These are phyloP conservation scores for Volvox reticuliferus DNA, from an alignment of 139 green algal genomes.

Conservation along the genomic window DNA sequence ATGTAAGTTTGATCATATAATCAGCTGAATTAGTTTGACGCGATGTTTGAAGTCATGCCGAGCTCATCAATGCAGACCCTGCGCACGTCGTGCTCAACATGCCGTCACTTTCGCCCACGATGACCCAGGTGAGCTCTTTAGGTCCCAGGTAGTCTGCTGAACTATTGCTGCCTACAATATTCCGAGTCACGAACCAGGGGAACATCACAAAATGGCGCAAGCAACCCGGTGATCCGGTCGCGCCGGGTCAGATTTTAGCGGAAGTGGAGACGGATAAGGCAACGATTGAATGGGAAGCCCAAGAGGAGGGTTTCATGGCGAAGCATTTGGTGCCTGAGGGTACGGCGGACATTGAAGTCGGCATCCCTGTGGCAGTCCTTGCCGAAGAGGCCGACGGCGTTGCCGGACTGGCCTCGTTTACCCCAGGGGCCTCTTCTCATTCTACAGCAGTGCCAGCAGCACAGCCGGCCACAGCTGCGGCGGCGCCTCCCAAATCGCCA, in stretches of 20 bases:
- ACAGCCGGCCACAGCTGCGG: neutral
- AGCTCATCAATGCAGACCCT: slow-evolving; percentile 53
- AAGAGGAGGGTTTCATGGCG: slow-evolving; percentile 81
- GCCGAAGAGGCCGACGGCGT: slow-evolving; percentile 88
- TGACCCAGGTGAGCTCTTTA: slow-evolving; percentile 76
- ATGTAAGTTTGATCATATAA: neutral
- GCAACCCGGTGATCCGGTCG: slow-evolving; percentile 68
- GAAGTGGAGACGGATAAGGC: slow-evolving; percentile 98
- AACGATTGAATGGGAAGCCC: slow-evolving; percentile 80
- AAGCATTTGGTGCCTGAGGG: slow-evolving; percentile 73
- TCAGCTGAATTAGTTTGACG: too few relatives aligned
- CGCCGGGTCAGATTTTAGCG: slow-evolving; percentile 74
- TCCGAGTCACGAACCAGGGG: slow-evolving; percentile 63
- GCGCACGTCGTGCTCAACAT: slow-evolving; percentile 80
- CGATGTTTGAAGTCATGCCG: too few relatives aligned
- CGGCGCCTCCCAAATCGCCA: neutral
- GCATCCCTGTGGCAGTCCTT: slow-evolving; percentile 75
- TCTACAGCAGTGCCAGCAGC: slow-evolving; percentile 16
- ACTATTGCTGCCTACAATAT: neutral
- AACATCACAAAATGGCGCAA: slow-evolving; percentile 92
- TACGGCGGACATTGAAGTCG: slow-evolving; percentile 71
- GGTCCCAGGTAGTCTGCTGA: neutral
- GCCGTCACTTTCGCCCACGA: slow-evolving; percentile 93
- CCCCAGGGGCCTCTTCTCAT: neutral
- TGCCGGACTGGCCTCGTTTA: slow-evolving; percentile 64